These are phyloP conservation scores for Xenosphaeropsis pyriputrescens DNA, from an alignment of 2,329 filamentous ascomycete species.

Conservation along the genomic window DNA sequence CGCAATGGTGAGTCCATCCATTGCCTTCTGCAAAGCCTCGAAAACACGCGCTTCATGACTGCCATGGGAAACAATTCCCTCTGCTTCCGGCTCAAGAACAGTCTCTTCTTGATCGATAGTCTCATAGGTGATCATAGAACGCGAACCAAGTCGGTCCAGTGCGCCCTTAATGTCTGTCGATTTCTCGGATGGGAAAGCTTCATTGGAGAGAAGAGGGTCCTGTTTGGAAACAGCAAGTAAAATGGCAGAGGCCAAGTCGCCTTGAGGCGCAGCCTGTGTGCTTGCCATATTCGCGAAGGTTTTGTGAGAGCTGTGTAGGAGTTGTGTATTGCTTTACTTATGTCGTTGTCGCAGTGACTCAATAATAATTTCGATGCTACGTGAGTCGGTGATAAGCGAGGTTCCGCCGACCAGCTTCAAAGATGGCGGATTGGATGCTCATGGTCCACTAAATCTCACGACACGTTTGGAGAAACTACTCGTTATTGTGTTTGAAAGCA, in stretches of 20 bases:
- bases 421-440: too few relatives aligned
- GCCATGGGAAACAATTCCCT: conserved; percentile 58
- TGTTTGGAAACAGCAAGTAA: conserved; percentile 49
- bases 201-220: conserved; percentile 51
- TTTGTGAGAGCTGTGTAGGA: too few relatives aligned
- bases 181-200: conserved; percentile 52
- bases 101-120: conserved; percentile 69
- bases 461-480: too few relatives aligned
- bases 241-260: conserved; percentile 48
- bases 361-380: too few relatives aligned
- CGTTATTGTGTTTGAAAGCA: too few relatives aligned
- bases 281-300: conserved; percentile 23
- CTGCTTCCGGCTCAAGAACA: conserved; percentile 58
- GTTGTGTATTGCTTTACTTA: too few relatives aligned
- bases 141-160: conserved; percentile 70
- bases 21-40: conserved; percentile 52
- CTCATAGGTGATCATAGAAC: conserved; percentile 79
- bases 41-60: conserved; percentile 77
- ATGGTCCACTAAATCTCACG: too few relatives aligned
- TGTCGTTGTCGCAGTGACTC: too few relatives aligned
- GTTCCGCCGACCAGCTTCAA: too few relatives aligned
- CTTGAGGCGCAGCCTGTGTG: conserved; percentile 21
- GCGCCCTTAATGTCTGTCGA: conserved; percentile 69
- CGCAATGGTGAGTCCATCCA: conserved; percentile 69
- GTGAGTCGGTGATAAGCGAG: too few relatives aligned